Base-by-base conservation (phyloP, 2,329 filamentous ascomycete species). In the Aspergillus intermedius region DNA sequence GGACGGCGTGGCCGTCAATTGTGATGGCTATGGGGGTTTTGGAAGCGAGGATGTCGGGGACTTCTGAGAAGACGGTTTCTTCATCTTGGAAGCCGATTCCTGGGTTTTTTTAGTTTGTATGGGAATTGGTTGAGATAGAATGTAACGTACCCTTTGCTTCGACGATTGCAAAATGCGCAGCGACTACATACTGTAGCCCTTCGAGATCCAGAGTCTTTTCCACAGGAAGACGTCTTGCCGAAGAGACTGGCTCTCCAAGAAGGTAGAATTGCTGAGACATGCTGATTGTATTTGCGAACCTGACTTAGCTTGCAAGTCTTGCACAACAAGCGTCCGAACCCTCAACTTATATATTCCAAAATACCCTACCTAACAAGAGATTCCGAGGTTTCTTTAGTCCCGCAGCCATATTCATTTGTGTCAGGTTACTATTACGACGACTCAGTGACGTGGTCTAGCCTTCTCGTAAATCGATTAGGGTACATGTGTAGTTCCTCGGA, bases 121-220 rank as follows among this genome's bases (percentile, higher is more conserved):
- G n/a, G 5, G 2, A 22, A 6, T 3, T 3, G 2, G 6, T 9
- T 13, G 17, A 15, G 13, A 39, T 19, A 13, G n/a, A 7, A 25
- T 4, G 12, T 15, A 3, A 39, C 49, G 15, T 54, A 65, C 63
- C 62, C 34, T 45, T 56, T 10, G 63, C 60, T 17, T 63, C 57
- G 5, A 66, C 60, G 44, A 65, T 61, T 13, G 62, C 61, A 48
- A 64, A 65, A 34, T 65, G 55, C 17, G 57, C 56, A 22, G 60
- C 62, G 28, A 64, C 51, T 7, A 61, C 45, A 25, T 57, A 41
- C 15, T 55, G 52, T 13, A 64, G 45, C 0, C 45, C 54, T 39
- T 61, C 53, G 37, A 57, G 40, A 28, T 54, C 51, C 15, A 53
- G 41, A 4, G 52, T 53, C 12, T 55, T 39, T 5, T 62, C 59